Evolutionary conservation across 352 stramenopile genomes (phyloP), one percentile per base, ranked within the genome.

Genomic region (Discostella stelligera): DNA sequence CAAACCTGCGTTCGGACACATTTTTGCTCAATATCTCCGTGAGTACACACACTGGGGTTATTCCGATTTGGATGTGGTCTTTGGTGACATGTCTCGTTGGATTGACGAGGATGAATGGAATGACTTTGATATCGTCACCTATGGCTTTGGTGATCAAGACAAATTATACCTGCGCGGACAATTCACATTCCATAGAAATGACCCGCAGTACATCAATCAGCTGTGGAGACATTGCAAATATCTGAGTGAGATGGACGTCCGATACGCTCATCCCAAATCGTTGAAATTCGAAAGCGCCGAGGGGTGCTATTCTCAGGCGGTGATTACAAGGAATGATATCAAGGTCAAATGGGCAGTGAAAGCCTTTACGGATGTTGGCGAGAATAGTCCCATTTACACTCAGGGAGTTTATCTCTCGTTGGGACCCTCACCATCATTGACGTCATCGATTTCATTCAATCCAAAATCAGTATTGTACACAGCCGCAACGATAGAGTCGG

Each of bases 31-130:
- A 1, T 90, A 87, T 67, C 54, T 93, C 2, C 55, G 50, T 11
- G 66, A 77, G 10, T 95, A 95, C 66, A 79, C 85, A 3, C 91
- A 95, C 56, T 95, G 91, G 91, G 91, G 84, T 27, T 95, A 94
- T 78, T 90, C 88, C 0, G 91, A 95, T 82, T 67, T 95, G 27
- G 91, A 95, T 66, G 91, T 95, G 18, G 67, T 93, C 0, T 94
- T 94, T 80, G 91, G 91, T 16, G 89, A 94, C 67, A 80, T 95
- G 39, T 59, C 80, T 20, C 74, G 82, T 50, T 94, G 88, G 87
- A 90, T 95, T 41, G 83, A 86, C 21, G 25, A 74, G 0, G 84
- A 92, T 30, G 91, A 94, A 83, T 82, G 90, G 58, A 86, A 60
- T 14, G 66, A 91, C 18, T 93, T 85, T 65, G 88, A 94, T 71